phyloP scores from a whole-genome alignment of 1,284 basidiomycete genomes.

The Rhodotorula mucilaginosa region DNA sequence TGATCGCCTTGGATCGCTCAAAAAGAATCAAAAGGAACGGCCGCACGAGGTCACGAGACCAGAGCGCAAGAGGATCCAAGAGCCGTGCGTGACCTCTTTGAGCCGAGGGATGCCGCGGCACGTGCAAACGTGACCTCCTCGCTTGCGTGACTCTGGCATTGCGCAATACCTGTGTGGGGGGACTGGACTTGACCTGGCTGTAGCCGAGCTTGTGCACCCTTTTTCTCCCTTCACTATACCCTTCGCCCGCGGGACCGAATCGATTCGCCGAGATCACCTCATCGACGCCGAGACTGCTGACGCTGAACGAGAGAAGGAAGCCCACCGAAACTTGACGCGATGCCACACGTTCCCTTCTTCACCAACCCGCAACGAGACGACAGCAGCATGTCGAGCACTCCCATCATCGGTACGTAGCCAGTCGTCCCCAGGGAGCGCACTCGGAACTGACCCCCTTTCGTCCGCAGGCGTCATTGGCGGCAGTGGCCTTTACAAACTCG shows the following conservation, averaged over 20 bases:
- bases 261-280: not conserved
- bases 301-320: not conserved
- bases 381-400: constrained; percentile 30
- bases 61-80: too few species aligned
- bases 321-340: not conserved
- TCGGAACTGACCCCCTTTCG: not conserved
- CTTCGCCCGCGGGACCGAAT: too few species aligned
- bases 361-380: not conserved
- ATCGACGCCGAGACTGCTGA: not conserved
- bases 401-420: constrained; percentile 23
- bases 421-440: not conserved
- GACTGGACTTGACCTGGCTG: too few species aligned
- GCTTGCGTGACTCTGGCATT: too few species aligned
- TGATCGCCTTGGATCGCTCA: too few species aligned
- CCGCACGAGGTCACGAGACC: too few species aligned
- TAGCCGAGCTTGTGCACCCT: too few species aligned
- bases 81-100: too few species aligned
- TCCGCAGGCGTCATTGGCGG: constrained; percentile 45
- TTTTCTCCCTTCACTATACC: too few species aligned
- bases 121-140: not conserved
- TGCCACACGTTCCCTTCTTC: constrained; percentile 7
- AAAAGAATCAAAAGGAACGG: too few species aligned
- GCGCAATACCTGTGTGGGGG: too few species aligned
- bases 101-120: too few species aligned
- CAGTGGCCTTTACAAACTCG: constrained; percentile 69